Evolutionary conservation across 2,329 filamentous ascomycete species (phyloP), one percentile per base, ranked within the genome.

Genomic region (Ophiostoma quercus): DNA sequence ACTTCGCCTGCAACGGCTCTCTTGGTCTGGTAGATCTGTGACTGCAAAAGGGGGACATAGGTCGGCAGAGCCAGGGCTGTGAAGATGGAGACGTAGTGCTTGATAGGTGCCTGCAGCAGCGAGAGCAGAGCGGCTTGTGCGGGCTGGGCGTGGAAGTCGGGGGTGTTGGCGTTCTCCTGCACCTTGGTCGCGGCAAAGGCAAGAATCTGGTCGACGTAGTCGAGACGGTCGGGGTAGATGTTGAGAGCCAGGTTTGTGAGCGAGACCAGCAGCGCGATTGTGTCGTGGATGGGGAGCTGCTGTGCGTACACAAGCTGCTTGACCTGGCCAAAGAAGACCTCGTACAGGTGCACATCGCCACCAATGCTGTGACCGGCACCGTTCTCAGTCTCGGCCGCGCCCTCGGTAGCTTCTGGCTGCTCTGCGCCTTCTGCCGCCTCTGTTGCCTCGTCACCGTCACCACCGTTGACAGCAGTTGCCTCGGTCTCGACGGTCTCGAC

Each of bases 281-380:
- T 96, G 78, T 99, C 96, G 78, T 96, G 93, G 73, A 99, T 94
- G 0, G 94, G 91, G 68, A 99, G 84, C 74, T 92, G 90, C 76
- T 97, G 92, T 68, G 91, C 92, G 79, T 93, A 94, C 72, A 98
- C 94, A 68, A 99, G 83, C 76, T 94, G 94, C 77, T 96, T 91
- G 72, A 98, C 95, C 79, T 98, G 95, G 68, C 93, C 90, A 77
- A 98, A 96, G 84, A 98, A 99, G 71, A 98, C 92, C 79, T 98
- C 94, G 79, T 98, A 98, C 32, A 99, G 86, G 79, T 92, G 94
- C 71, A 97, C 88, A 75, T 92, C 90, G 68, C 89, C 85, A 0
- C 90, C 89, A 74, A 92, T 91, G 25, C 39, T 37, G 22, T 34
- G 41, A 67, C 87, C 47, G 22, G 14, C 66, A 25, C 57, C 22